Base-by-base conservation (phyloP, 1,139 yeast species). In the Arxiozyma heterogenica region DNA sequence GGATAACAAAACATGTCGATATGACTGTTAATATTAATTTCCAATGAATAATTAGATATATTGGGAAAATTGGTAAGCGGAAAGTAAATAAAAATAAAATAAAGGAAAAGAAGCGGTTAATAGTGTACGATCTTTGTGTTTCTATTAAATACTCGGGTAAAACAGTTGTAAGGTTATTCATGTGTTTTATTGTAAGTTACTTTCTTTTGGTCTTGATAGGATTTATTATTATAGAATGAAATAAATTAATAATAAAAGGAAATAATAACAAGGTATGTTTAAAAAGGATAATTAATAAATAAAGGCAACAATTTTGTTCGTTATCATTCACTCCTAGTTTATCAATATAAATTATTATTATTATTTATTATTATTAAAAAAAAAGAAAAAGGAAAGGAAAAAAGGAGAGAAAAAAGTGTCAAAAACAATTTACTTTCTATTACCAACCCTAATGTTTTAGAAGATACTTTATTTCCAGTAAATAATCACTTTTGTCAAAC, bases 21-120 rank as follows among this genome's bases (percentile, higher is more conserved):
- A 53, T 44, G 12, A 53, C 46, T 20, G 54, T 49, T 4, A 54
- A 48, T 9, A 55, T 53, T 44, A 42, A 44, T 48, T 21, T 53
- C 43, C 41, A 18, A 9, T 47, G 42, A 21, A 11, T 25, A 11
- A 30, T 22, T 9, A 27, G 41, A 38, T 45, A 50, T 18, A 54
- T 51, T n/a, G 27, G 12, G 27, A 15, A 44, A 4, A 27, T 7
- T 4, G 47, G 30, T 6, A 30, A 15, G 15, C 15, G n/a, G 39
- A 15, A 34, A 34, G 39, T 34, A 34, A 34, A 34, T 15, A 34
- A 34, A 15, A 34, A 12, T 1, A 34, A 34, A 34, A 15, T 4
- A 6, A 34, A 34, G 39, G 39, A 34, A 34, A 34, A 15, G 39
- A 34, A 11, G 15, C 39, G 39, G 39, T 34, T 34, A 34, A 15